Evolutionary conservation across 768 basidiomycete species (phyloP).

Genomic region (Mycena polygramma): DNA sequence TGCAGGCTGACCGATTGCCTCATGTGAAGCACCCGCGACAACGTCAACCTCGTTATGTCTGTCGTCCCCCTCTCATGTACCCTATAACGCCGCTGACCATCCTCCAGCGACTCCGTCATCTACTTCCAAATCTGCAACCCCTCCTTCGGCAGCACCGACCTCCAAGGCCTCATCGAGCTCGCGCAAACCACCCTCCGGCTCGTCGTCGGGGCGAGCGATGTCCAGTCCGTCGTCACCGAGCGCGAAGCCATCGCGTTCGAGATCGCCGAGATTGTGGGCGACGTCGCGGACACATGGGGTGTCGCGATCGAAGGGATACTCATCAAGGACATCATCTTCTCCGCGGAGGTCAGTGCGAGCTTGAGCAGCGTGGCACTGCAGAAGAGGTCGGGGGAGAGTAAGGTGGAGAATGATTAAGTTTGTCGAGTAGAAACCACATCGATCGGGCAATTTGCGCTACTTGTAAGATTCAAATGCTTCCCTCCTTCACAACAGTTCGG

Average conservation of each 20-base stretch:
- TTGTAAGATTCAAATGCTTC: too few species aligned
- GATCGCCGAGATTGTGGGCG: constrained; percentile 96
- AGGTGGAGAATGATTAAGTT: too few species aligned
- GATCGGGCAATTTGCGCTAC: too few species aligned
- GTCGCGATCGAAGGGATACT: constrained; percentile 97
- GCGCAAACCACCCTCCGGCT: constrained; percentile 96
- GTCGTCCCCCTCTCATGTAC: constrained; percentile 41
- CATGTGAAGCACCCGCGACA: constrained; percentile 86
- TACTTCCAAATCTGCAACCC: constrained; percentile 93
- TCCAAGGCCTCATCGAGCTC: constrained; percentile 87
- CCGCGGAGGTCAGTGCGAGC: constrained; percentile 88
- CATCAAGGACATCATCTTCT: constrained; percentile 96
- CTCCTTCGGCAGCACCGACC: constrained; percentile 93
- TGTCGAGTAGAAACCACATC: too few species aligned
- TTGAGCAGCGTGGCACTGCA: constrained; percentile 96
- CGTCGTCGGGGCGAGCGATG: constrained; percentile 94
- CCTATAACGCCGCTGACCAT: constrained; percentile 21
- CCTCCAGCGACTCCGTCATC: constrained; percentile 86
- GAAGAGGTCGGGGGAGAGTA: constrained; percentile 96
- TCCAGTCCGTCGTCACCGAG: constrained; percentile 96
- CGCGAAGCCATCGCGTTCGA: constrained; percentile 97
- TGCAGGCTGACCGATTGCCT: neutral
- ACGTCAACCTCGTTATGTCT: constrained; percentile 94
- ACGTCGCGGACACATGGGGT: constrained; percentile 96
- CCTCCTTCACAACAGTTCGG: too few species aligned